Evolutionary conservation across 2,329 filamentous ascomycete species (phyloP).

Genomic region (Venturiaceae sp.): DNA sequence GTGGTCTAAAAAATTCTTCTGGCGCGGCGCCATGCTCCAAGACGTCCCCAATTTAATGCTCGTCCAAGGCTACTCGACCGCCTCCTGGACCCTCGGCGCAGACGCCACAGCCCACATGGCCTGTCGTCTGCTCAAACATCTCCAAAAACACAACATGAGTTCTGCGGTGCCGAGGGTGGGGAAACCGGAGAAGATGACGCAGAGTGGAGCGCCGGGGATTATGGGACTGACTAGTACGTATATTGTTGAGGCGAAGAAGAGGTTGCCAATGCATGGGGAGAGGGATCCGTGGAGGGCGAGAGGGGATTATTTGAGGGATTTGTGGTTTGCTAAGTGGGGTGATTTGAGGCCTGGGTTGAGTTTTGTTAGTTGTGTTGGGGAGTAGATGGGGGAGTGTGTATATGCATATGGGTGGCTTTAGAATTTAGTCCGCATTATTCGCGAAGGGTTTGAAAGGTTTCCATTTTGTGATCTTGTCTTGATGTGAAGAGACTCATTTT

Average conservation of each 20-base stretch:
- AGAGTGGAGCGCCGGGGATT: slow-evolving; percentile 27
- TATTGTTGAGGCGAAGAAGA: slow-evolving; percentile 29
- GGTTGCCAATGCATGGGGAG: slow-evolving; percentile 39
- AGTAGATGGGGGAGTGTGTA: not conserved
- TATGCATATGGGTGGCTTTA: too few relatives aligned
- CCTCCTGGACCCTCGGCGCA: slow-evolving; percentile 52
- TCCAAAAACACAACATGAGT: slow-evolving; percentile 33
- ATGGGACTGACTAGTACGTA: slow-evolving; percentile 43
- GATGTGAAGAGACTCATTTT: too few relatives aligned
- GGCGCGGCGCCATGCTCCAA: slow-evolving; percentile 53
- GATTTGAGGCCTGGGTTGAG: slow-evolving; percentile 30
- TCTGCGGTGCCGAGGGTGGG: slow-evolving; percentile 35
- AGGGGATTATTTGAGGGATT: slow-evolving; percentile 33
- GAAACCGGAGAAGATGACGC: slow-evolving; percentile 15
- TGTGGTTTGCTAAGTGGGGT: slow-evolving; percentile 30
- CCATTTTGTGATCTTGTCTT: too few relatives aligned
- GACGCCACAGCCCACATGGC: slow-evolving; percentile 44
- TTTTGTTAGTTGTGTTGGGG: slow-evolving; percentile 15
- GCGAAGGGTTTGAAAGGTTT: too few relatives aligned
- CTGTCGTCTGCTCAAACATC: slow-evolving; percentile 40
- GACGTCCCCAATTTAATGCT: slow-evolving; percentile 51
- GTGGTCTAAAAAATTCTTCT: slow-evolving; percentile 42
- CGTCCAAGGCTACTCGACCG: slow-evolving; percentile 50
- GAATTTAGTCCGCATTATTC: too few relatives aligned
- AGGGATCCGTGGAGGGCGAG: slow-evolving; percentile 33